Base-by-base conservation (phyloP, 2,329 filamentous ascomycete genomes). In the Sporothrix luriei region DNA sequence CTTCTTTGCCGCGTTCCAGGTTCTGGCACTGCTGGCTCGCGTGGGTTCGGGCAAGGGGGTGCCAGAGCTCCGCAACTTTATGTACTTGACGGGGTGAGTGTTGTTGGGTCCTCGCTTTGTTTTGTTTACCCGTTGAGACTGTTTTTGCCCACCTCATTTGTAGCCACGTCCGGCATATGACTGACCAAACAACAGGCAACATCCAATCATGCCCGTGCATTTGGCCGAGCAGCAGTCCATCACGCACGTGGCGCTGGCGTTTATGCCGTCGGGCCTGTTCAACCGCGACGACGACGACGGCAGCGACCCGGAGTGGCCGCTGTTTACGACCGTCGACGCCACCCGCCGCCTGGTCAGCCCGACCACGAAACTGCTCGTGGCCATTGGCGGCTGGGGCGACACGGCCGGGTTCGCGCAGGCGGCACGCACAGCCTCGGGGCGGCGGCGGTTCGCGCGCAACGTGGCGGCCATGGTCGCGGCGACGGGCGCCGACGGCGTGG, bases 321-420 rank as follows among this genome's bases (percentile, higher is more conserved):
- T 89, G 6, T 88, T 88, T 73, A 85, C 82, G 3, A 81, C 81
- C 1, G 80, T 89, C 2, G 76, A 77, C 3, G 76, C 81, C 14
- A 80, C 84, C 16, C 84, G 87, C 4, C 70, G 75, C 21, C 79
- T 81, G 68, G 87, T 89, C 71, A 78, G 78, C 7, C 71, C 78
- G 0, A 81, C 81, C 33, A 88, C 88, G 24, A 88, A 90, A 73
- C 78, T 93, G 26, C 84, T 90, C 80, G 83, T 93, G 49, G 90
- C 91, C 24, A 87, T 93, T 72, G 91, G 91, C 13, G 91, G 90
- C 67, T 93, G 91, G 90, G 90, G 90, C 0, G 88, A 92, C 71
- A 88, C 85, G 0, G 76, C 78, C 7, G 90, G 89, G 0, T 93
- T 91, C 75, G 83, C 84, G 0, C 77, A 76, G 11, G 89, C 84